Percentiles rank a stretch among this genome's conserved stretches.
Evolutionary conservation across 129 eudicot genomes (phyloP).

Genomic region (Saposhnikovia divaricata): DNA sequence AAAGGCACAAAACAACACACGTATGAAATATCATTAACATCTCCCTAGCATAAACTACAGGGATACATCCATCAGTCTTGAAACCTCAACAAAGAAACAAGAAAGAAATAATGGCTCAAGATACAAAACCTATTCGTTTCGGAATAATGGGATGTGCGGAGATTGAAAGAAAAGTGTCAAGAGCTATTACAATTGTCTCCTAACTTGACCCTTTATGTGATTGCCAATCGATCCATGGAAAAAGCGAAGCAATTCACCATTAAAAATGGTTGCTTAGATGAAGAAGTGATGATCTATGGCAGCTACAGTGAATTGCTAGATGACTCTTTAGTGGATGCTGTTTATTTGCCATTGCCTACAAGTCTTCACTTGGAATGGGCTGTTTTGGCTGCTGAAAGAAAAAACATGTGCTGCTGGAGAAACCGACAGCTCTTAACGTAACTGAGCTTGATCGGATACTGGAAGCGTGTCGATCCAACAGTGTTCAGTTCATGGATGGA

Average conservation of each 20-base stretch:
- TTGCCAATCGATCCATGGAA: constrained; percentile 63
- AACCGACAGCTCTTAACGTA: constrained; percentile 67
- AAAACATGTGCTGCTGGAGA: constrained; percentile 78
- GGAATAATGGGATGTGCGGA: constrained; percentile 12
- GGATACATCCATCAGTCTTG: neutral
- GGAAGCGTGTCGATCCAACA: constrained; percentile 51
- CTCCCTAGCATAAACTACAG: neutral
- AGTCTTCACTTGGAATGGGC: constrained; percentile 76
- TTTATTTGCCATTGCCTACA: constrained; percentile 81
- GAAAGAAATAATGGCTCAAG: constrained; percentile 2
- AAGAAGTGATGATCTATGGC: constrained; percentile 41
- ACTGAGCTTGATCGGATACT: constrained; percentile 54
- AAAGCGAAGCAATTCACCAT: constrained; percentile 50
- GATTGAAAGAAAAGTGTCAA: constrained; percentile 17
- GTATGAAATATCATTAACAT: neutral
- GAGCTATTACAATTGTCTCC: constrained; percentile 67
- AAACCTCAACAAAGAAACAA: neutral
- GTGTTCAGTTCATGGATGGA: constrained; percentile 88
- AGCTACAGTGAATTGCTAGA: constrained; percentile 51
- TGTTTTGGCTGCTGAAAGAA: constrained; percentile 58
- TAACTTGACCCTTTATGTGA: constrained; percentile 46
- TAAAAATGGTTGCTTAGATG: constrained; percentile 27
- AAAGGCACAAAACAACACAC: neutral
- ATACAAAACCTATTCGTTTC: neutral
- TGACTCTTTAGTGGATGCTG: constrained; percentile 62